phyloP scores from a whole-genome alignment of 1,139 yeast genomes.

The Arxiozyma telluris region DNA sequence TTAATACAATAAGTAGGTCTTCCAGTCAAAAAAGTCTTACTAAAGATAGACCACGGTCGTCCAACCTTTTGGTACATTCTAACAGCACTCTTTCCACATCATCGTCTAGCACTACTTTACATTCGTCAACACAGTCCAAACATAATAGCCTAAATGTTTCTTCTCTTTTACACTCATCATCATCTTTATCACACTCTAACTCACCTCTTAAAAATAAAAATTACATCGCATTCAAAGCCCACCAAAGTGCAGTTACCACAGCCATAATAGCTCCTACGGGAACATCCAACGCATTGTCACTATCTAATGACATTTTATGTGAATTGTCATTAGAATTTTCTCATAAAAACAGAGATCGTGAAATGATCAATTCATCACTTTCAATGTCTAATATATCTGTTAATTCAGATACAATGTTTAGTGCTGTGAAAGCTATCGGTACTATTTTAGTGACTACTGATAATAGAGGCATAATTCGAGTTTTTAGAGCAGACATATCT shows the following conservation, averaged over 20 bases:
- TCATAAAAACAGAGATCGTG: slow-evolving; percentile 14
- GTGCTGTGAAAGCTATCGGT: slow-evolving; percentile 28
- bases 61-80: not conserved
- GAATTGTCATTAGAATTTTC: slow-evolving; percentile 42
- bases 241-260: slow-evolving; percentile 61
- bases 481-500: slow-evolving; percentile 74
- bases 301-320: slow-evolving; percentile 71
- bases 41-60: slow-evolving; percentile 9
- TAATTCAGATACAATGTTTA: slow-evolving; percentile 3
- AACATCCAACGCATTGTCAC: slow-evolving; percentile 54
- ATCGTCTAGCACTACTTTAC: not conserved
- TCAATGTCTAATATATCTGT: not conserved
- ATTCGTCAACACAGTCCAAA: not conserved
- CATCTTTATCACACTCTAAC: not conserved
- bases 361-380: not conserved
- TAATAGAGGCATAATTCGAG: slow-evolving; percentile 60
- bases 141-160: slow-evolving; percentile 4
- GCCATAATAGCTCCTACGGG: slow-evolving; percentile 74
- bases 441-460: slow-evolving; percentile 64
- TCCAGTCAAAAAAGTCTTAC: slow-evolving; percentile 12
- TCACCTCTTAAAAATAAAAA: slow-evolving; percentile 28
- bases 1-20: slow-evolving; percentile 31
- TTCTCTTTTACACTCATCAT: slow-evolving; percentile 18
- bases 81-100: not conserved
- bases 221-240: slow-evolving; percentile 69